These are phyloP conservation scores for Venturia pyrina DNA, from an alignment of 2,329 filamentous ascomycete species.

Conservation along the genomic window DNA sequence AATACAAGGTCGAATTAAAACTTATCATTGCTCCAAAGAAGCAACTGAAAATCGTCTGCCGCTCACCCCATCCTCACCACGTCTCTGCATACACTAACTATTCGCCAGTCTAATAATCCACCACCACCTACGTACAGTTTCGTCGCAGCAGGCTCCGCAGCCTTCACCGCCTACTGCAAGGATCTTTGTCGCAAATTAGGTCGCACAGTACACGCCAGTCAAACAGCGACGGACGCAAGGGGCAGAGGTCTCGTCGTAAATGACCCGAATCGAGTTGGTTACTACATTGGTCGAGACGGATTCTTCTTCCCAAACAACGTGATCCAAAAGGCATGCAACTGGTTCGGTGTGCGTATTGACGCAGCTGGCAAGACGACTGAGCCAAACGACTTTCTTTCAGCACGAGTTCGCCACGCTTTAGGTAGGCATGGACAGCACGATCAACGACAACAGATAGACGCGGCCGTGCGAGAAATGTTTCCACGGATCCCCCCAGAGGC, in stretches of 20 bases:
- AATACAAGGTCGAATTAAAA: slow-evolving; percentile 4
- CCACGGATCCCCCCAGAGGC: slow-evolving; percentile 52
- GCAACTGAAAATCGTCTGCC: slow-evolving; percentile 5
- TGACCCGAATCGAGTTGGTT: slow-evolving; percentile 43
- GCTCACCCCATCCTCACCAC: background rate
- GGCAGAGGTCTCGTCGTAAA: slow-evolving; percentile 13
- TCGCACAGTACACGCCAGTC: slow-evolving; percentile 47
- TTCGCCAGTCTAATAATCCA: background rate
- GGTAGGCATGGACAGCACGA: background rate
- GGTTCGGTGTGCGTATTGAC: slow-evolving; percentile 1
- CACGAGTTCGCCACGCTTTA: slow-evolving; percentile 12
- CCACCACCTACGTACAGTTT: slow-evolving; percentile 35
- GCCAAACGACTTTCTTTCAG: slow-evolving; percentile 23
- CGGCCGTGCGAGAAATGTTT: slow-evolving; percentile 32
- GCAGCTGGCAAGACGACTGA: slow-evolving; percentile 15
- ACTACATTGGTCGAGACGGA: slow-evolving; percentile 52
- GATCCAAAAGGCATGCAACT: slow-evolving; percentile 43
- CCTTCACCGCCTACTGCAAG: slow-evolving; percentile 47
- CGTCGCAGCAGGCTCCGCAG: slow-evolving; percentile 49
- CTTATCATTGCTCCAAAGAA: background rate
- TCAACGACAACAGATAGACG: slow-evolving; percentile 3
- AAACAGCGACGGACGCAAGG: slow-evolving; percentile 37
- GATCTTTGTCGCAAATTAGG: slow-evolving; percentile 47
- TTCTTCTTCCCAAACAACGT: slow-evolving; percentile 54
- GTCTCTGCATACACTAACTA: background rate